phyloP scores from a whole-genome alignment of 1,284 basidiomycete genomes.

The Golubevia pallescens region DNA sequence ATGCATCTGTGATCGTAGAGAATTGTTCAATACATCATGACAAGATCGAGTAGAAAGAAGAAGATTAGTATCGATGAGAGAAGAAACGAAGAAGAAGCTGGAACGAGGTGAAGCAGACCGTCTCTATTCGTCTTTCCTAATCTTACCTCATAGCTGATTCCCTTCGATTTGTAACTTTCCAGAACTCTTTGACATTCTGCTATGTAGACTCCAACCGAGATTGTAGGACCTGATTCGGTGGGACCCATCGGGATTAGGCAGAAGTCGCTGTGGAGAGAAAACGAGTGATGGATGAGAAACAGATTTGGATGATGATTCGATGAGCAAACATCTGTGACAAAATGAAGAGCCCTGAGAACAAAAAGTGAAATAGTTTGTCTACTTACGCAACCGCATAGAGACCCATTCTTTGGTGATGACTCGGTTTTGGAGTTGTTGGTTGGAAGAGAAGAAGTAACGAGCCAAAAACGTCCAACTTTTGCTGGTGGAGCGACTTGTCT shows the following conservation, averaged over 20 bases:
- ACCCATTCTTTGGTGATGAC: too few species aligned
- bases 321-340: too few species aligned
- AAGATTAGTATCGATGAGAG: background rate
- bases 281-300: too few species aligned
- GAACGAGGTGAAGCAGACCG: background rate
- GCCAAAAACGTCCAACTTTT: too few species aligned
- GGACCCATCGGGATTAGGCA: slow-evolving; percentile 60
- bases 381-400: too few species aligned
- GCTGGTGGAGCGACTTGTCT: too few species aligned
- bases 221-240: slow-evolving; percentile 16
- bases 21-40: background rate
- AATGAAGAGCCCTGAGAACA: too few species aligned
- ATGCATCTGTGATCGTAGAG: slow-evolving; percentile 10
- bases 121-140: background rate
- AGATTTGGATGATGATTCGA: too few species aligned
- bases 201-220: slow-evolving; percentile 58
- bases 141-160: slow-evolving; percentile 52
- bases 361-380: too few species aligned
- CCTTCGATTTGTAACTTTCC: slow-evolving; percentile 37
- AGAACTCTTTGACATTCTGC: slow-evolving; percentile 59
- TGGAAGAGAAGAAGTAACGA: too few species aligned
- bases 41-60: background rate
- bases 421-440: too few species aligned
- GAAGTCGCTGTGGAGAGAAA: background rate
- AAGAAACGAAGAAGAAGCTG: background rate